Base-by-base conservation (phyloP, 495 filamentous ascomycete species). In the Aspergillus baeticus region DNA sequence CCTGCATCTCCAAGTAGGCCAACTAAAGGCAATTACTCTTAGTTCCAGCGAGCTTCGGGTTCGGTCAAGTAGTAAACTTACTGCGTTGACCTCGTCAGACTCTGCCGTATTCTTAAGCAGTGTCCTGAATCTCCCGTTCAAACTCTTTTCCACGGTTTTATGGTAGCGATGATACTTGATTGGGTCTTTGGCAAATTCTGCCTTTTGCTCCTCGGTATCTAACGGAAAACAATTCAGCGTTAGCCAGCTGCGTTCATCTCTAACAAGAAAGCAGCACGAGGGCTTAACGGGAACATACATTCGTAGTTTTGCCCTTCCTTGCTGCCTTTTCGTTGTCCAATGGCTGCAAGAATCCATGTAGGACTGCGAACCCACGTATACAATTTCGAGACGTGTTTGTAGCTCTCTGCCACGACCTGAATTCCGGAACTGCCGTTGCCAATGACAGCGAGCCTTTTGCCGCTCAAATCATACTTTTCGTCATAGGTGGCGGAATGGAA, bases 361-460 rank as follows among this genome's bases (percentile, higher is more conserved):
- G 61, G 58, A 20, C 46, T 53, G 38, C 59, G 50, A 20, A 62
- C 49, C 49, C 54, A 62, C 5, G 50, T 58, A 36, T 58, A 62
- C n/a, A 62, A 20, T n/a, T 62, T 22, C 14, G 48, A 53, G 1
- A 53, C 59, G 8, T 41, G 31, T 11, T 48, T 26, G 37, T 57
- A 45, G 10, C 42, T 31, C 11, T 33, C 20, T 6, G 54, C 54
- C 5, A 60, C 66, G 20, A 73, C 59, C 58, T 82, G 79, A 10
- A 80, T 63, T 6, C 70, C 76, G 5, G 74, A 73, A n/a, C 73
- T 60, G 0, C 79, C 79, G 0, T 68, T 77, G 1, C 78, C 78
- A 34, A 82, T 70, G 6, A 81, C 72, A 10, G 66, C 76, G 23
- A 81, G 72, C 3, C 63, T 63, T 61, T 79, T 79, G 8, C 70